phyloP scores from a whole-genome alignment of 129 eudicot genomes.

The Mikania micrantha region DNA sequence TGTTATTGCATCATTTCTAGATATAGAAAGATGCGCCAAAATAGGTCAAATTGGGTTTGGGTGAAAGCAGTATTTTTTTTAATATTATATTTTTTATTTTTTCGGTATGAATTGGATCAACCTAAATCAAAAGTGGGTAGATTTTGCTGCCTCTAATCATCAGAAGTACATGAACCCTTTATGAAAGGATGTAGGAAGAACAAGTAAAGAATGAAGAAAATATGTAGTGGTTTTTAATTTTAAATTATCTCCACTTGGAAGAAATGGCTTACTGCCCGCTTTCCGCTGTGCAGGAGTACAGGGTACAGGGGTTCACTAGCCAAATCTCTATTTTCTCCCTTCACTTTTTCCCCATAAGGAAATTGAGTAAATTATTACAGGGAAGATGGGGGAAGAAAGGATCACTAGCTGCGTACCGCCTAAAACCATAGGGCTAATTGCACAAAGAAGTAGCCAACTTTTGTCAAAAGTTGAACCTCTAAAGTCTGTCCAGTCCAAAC shows the following conservation, averaged over 20 bases:
- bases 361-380: slow-evolving; percentile 19
- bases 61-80: neutral
- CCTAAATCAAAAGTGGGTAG: neutral
- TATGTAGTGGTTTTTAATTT: neutral
- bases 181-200: slow-evolving; percentile 1
- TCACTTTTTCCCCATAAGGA: slow-evolving; percentile 24
- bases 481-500: neutral
- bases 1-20: neutral
- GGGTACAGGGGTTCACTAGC: slow-evolving; percentile 63
- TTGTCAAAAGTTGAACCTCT: neutral
- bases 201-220: neutral
- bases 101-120: neutral
- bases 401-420: slow-evolving; percentile 21
- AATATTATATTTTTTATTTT: no score
- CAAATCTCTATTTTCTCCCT: slow-evolving; percentile 24
- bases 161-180: neutral
- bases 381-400: slow-evolving; percentile 31
- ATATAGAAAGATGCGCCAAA: neutral
- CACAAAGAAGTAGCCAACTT: neutral
- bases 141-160: neutral
- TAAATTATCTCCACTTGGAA: slow-evolving; percentile 17
- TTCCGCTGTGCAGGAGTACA: slow-evolving; percentile 82
- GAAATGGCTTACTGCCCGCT: slow-evolving; percentile 74
- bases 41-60: neutral
- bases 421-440: neutral